Conservation (phyloP, 1,139 yeast genomes). For the Candida labiduridarum region DNA sequence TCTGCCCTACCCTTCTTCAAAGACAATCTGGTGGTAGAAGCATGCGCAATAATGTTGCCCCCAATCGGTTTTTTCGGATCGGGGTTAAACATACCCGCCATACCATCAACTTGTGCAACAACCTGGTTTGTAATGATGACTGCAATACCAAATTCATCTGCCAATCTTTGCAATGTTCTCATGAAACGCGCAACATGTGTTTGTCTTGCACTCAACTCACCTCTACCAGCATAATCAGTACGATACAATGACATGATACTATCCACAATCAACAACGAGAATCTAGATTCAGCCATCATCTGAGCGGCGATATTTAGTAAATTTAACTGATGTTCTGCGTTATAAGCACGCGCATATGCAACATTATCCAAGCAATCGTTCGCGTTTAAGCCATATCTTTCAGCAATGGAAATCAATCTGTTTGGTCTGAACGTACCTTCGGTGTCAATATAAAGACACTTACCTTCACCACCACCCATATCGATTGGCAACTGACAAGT, state of each 20-base stretch:
- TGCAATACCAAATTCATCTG: conserved; percentile 98
- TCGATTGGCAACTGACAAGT: conserved; percentile 96
- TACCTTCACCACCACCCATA: conserved; percentile 99
- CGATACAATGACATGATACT: conserved; percentile 96
- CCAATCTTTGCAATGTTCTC: conserved; percentile 88
- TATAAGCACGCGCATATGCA: conserved; percentile 96
- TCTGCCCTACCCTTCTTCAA: conserved; percentile 91
- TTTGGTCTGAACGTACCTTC: conserved; percentile 97
- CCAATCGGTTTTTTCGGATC: conserved; percentile 99
- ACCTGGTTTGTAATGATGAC: conserved; percentile 98
- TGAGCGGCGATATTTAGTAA: conserved; percentile 87
- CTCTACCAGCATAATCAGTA: conserved; percentile 95
- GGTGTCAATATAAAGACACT: conserved; percentile 93
- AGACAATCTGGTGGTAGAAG: conserved; percentile 89
- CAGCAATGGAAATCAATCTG: conserved; percentile 85
- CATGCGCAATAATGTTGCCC: conserved; percentile 96
- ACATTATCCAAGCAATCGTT: conserved; percentile 94
- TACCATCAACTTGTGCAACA: conserved; percentile 97
- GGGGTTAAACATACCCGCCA: conserved; percentile 78
- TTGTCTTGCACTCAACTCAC: conserved; percentile 94
- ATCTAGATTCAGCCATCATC: conserved; percentile 94
- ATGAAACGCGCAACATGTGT: conserved; percentile 91
- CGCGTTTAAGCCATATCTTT: conserved; percentile 90
- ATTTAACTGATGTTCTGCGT: conserved; percentile 93
- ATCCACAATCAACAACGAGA: conserved; percentile 81